A percentile compares a stretch with the other conserved stretches of the same genome.
Conservation (phyloP, 495 filamentous ascomycete genomes). For the Echria macrotheca region DNA sequence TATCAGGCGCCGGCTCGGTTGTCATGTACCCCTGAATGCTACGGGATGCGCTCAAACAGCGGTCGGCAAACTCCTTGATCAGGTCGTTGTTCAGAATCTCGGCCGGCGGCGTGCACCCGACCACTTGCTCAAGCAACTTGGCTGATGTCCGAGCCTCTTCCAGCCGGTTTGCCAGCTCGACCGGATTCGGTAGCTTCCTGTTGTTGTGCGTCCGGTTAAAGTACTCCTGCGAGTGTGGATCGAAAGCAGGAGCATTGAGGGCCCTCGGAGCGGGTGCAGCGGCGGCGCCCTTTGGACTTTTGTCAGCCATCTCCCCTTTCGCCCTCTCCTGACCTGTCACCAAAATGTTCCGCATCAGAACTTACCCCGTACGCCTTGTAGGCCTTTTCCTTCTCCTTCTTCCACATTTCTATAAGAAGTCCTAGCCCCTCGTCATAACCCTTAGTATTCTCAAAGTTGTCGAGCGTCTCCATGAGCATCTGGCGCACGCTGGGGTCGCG, state of each 20-base stretch:
- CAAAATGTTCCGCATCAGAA: background rate
- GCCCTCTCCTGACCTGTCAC: too few species aligned
- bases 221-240: conserved; percentile 33
- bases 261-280: conserved; percentile 14
- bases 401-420: conserved; percentile 75
- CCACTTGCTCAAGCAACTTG: conserved; percentile 82
- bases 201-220: conserved; percentile 38
- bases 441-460: conserved; percentile 63
- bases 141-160: conserved; percentile 87
- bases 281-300: background rate
- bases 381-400: conserved; percentile 69
- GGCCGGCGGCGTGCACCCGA: conserved; percentile 69
- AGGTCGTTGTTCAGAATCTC: conserved; percentile 80
- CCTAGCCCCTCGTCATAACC: conserved; percentile 65
- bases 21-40: conserved; percentile 81
- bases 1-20: conserved; percentile 73
- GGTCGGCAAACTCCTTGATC: conserved; percentile 85
- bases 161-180: conserved; percentile 78
- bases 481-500: conserved; percentile 73
- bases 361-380: conserved; percentile 39
- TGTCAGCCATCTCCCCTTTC: too few species aligned
- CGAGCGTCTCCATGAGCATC: conserved; percentile 80
- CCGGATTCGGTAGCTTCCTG: conserved; percentile 59
- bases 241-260: conserved; percentile 18
- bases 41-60: conserved; percentile 71